Conservation (phyloP, 192 early-diverging fungal species). For the Coemansia sp. region DNA sequence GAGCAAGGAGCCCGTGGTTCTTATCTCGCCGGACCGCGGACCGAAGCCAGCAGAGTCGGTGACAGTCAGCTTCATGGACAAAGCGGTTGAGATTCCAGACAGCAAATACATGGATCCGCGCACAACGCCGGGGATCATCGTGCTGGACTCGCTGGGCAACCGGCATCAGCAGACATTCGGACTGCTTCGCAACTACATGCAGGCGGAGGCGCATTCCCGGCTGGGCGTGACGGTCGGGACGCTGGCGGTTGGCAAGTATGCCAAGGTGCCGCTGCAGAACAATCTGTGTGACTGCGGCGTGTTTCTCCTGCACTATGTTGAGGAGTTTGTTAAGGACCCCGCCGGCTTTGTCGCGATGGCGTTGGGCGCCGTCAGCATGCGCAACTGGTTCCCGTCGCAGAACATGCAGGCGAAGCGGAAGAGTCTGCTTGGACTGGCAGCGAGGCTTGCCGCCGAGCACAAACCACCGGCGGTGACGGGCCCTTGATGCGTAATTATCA, state of each 20-base stretch:
- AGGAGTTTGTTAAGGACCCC: conserved; percentile 64
- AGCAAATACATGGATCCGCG: conserved; percentile 26
- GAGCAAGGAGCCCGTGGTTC: neutral
- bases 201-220: conserved; percentile 56
- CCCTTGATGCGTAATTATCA: too few species aligned
- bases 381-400: conserved; percentile 30
- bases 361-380: conserved; percentile 31
- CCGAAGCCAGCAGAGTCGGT: conserved; percentile 8
- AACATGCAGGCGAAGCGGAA: conserved; percentile 39
- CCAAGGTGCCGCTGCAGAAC: conserved; percentile 71
- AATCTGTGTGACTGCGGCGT: conserved; percentile 91
- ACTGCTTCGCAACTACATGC: conserved; percentile 56
- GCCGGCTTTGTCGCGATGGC: conserved; percentile 21
- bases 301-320: conserved; percentile 78
- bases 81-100: conserved; percentile 11
- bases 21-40: neutral
- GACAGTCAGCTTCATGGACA: conserved; percentile 19
- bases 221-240: conserved; percentile 46
- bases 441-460: conserved; percentile 23
- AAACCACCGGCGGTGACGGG: neutral
- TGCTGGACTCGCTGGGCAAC: conserved; percentile 51
- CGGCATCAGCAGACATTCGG: conserved; percentile 37
- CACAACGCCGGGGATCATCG: conserved; percentile 29
- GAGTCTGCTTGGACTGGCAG: conserved; percentile 27
- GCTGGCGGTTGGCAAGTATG: conserved; percentile 54